A percentile compares a stretch with the other conserved stretches of the same genome.
phyloP scores from a whole-genome alignment of 2,329 filamentous ascomycete species.

The Hypoxylon sp. region DNA sequence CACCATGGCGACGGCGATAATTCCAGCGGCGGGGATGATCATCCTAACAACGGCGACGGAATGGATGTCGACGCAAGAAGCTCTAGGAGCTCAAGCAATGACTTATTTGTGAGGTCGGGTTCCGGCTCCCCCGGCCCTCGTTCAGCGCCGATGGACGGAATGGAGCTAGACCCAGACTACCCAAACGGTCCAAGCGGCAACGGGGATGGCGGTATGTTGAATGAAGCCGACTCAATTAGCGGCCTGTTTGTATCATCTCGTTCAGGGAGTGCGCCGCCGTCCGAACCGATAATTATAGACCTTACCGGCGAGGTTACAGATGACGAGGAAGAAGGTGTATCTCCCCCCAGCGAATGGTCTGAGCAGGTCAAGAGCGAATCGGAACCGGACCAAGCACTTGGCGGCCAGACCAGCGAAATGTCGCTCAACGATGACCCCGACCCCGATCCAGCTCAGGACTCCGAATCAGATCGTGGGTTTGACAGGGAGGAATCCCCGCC shows the following conservation, averaged over 20 bases:
- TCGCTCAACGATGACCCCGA: neutral
- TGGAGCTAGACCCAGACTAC: neutral
- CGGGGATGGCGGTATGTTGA: neutral
- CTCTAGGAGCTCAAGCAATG: conserved; percentile 5
- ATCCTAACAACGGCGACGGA: neutral
- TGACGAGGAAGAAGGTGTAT: conserved; percentile 12
- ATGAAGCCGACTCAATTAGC: neutral
- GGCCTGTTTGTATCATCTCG: conserved; percentile 7
- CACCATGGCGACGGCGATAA: neutral
- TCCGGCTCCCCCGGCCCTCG: conserved; percentile 13
- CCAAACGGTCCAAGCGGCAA: neutral
- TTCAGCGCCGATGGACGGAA: neutral
- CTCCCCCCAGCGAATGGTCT: neutral
- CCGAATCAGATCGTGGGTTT: neutral
- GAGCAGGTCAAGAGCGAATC: neutral
- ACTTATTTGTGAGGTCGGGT: conserved; percentile 12
- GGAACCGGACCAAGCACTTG: neutral
- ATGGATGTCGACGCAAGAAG: conserved; percentile 13
- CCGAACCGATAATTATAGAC: neutral
- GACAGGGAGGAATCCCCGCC: conserved; percentile 8
- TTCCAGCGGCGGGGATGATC: too few relatives aligned
- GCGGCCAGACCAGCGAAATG: neutral
- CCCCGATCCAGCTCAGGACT: neutral
- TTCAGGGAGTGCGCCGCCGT: neutral
- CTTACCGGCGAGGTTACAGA: conserved; percentile 10